Percentiles rank a stretch among this genome's conserved stretches.
phyloP scores from a whole-genome alignment of 2,329 filamentous ascomycete genomes.

The Karstenula rhodostoma region DNA sequence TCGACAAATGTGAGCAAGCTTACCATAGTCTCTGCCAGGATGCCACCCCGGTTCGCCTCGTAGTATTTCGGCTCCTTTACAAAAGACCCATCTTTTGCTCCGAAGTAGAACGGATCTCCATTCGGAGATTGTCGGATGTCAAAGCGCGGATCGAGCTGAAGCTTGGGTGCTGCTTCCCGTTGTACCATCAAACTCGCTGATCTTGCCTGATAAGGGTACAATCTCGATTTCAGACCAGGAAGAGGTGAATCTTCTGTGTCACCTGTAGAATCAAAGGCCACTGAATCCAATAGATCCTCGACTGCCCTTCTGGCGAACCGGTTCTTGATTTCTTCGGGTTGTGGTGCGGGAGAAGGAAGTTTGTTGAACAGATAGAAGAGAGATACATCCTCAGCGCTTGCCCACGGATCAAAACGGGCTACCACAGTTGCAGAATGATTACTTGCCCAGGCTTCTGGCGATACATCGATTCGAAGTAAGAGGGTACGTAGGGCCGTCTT shows the following conservation, averaged over 20 bases:
- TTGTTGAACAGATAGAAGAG: slow-evolving; percentile 77
- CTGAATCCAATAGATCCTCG: slow-evolving; percentile 60
- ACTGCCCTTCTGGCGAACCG: slow-evolving; percentile 63
- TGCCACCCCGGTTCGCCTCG: slow-evolving; percentile 77
- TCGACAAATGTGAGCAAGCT: slow-evolving; percentile 1
- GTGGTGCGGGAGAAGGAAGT: slow-evolving; percentile 72
- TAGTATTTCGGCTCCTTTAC: slow-evolving; percentile 74
- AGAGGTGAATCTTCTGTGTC: slow-evolving; percentile 47
- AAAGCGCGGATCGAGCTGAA: slow-evolving; percentile 77
- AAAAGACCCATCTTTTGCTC: slow-evolving; percentile 69
- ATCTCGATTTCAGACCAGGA: slow-evolving; percentile 66
- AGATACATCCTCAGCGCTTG: slow-evolving; percentile 58
- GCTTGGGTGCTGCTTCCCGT: slow-evolving; percentile 72
- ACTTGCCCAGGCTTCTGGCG: slow-evolving; percentile 64
- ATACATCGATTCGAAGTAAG: slow-evolving; percentile 64
- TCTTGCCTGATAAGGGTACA: slow-evolving; percentile 82
- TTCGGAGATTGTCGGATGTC: slow-evolving; percentile 66
- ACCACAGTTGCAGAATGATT: slow-evolving; percentile 26
- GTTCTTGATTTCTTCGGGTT: slow-evolving; percentile 59
- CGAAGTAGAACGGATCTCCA: slow-evolving; percentile 73
- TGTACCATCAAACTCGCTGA: slow-evolving; percentile 87
- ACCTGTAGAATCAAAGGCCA: slow-evolving; percentile 49
- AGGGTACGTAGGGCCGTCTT: slow-evolving; percentile 58
- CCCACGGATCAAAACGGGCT: slow-evolving; percentile 50
- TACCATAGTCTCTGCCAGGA: slow-evolving; percentile 81